phyloP scores from a whole-genome alignment of 257 asterid species.

The Ilex aquifolium region DNA sequence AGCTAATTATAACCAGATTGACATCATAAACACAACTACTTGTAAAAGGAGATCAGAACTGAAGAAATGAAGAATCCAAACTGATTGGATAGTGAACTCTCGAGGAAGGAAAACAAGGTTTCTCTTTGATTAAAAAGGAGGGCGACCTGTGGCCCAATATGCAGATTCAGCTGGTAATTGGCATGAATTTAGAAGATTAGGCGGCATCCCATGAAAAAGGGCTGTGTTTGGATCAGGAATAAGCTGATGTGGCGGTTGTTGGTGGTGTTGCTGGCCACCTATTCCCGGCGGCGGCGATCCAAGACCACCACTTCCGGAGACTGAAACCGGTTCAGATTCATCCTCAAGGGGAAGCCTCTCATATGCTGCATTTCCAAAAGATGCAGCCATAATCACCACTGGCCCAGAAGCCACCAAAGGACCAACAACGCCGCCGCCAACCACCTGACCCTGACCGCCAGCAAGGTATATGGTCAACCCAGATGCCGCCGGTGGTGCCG shows the following conservation, averaged over 20 bases:
- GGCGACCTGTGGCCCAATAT: conserved; percentile 1
- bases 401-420: conserved; percentile 46
- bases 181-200: background rate
- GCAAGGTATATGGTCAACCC: conserved; percentile 38
- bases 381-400: conserved; percentile 48
- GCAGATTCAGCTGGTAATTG: conserved; percentile 1
- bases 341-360: conserved; percentile 50
- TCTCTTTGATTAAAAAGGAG: background rate
- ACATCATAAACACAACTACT: conserved; percentile 18
- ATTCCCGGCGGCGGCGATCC: conserved; percentile 24
- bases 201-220: conserved; percentile 31
- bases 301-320: conserved; percentile 23
- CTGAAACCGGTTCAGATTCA: conserved; percentile 17
- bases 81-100: too few species aligned
- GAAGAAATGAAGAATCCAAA: too few species aligned
- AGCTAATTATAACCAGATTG: conserved; percentile 13
- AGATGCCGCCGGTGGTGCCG: conserved; percentile 44
- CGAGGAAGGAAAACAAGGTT: too few species aligned
- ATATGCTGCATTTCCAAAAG: conserved; percentile 49
- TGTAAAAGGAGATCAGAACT: too few species aligned
- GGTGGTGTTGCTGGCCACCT: conserved; percentile 18
- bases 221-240: conserved; percentile 16
- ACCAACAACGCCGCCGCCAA: conserved; percentile 44
- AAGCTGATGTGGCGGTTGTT: conserved; percentile 4
- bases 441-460: conserved; percentile 51